Base-by-base conservation (phyloP, 148 eudicot genomes). In the Nepenthes gracilis region DNA sequence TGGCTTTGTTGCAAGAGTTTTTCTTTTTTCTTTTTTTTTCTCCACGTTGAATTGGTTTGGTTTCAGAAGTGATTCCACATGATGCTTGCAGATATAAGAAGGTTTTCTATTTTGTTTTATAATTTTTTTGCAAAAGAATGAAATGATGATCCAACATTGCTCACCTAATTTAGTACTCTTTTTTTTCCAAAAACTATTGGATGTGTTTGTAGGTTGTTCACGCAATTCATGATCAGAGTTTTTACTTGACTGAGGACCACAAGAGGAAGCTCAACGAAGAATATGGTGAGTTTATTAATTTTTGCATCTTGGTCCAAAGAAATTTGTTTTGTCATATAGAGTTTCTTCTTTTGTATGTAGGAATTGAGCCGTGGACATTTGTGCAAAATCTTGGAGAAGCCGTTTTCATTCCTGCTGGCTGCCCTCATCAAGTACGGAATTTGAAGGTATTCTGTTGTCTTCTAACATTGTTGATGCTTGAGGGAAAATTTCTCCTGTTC, bases 211-310 rank as follows among this genome's bases (percentile, higher is more conserved):
- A 79, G 83, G 80, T 79, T 62, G 58, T 69, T 38, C 80, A 75
- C 63, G 75, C 83, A 5, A 72, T 79, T 57, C 83, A 79, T 66
- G 83, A 79, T 60, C 80, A 75, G 36, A 79, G 80, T 9, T 68
- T 75, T 63, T 79, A 79, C 73, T 73, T 79, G 66, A 69, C 77
- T 0, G 32, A 68, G 58, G 72, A 75, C 6, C 83, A 79, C 43
- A 75, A 75, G 61, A 60, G 50, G 65, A 66, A 66, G 62, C 69
- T 79, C 32, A 79, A 75, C 62, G 77, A 73, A 48, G 83, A 79
- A 67, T 79, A 43, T 64, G 83, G 79, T 78, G 64, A 32, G 35
- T 53, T 35, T 37, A 33, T 12, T 54, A 12, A 14, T 12, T 6
- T 15, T 35, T 63, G 37, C n/a, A 6, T 8, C 3, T 49, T 5